A percentile compares a stretch with the other conserved stretches of the same genome.
These are phyloP conservation scores for Danielozyma ontarioensis DNA, from an alignment of 805 yeast species.

Conservation along the genomic window DNA sequence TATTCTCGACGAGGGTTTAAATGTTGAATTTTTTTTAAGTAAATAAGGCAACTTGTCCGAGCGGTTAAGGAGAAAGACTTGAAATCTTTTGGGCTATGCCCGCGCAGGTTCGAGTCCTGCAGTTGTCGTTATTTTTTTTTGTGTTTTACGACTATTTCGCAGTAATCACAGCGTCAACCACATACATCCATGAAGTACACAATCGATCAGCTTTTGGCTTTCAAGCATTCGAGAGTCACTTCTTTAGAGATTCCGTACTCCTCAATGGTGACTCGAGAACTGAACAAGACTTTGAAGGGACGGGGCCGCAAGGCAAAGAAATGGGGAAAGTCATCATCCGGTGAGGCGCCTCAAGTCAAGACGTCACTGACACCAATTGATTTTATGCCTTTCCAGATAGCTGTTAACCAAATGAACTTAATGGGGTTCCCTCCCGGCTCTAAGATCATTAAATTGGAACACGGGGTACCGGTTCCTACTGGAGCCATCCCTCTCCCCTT, in stretches of 20 bases:
- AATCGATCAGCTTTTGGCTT: neutral
- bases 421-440: conserved; percentile 12
- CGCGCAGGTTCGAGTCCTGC: conserved; percentile 23
- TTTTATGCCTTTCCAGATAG: neutral
- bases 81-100: conserved; percentile 22
- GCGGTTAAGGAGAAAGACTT: conserved; percentile 22
- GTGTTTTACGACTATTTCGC: too few species aligned
- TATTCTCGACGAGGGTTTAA: too few species aligned
- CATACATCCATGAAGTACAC: neutral
- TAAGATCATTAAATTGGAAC: conserved; percentile 15
- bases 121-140: conserved; percentile 14
- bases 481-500: conserved; percentile 23
- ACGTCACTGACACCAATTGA: neutral
- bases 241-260: neutral
- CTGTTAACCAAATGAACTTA: too few species aligned
- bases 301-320: neutral
- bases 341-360: neutral
- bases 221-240: neutral
- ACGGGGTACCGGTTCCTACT: conserved; percentile 21
- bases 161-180: too few species aligned
- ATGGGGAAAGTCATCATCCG: neutral
- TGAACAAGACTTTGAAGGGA: too few species aligned
- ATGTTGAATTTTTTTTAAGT: neutral
- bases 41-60: conserved; percentile 19
- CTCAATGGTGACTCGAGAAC: too few species aligned